Conservation (phyloP, 495 filamentous ascomycete genomes). For the Penicillium antarcticum region DNA sequence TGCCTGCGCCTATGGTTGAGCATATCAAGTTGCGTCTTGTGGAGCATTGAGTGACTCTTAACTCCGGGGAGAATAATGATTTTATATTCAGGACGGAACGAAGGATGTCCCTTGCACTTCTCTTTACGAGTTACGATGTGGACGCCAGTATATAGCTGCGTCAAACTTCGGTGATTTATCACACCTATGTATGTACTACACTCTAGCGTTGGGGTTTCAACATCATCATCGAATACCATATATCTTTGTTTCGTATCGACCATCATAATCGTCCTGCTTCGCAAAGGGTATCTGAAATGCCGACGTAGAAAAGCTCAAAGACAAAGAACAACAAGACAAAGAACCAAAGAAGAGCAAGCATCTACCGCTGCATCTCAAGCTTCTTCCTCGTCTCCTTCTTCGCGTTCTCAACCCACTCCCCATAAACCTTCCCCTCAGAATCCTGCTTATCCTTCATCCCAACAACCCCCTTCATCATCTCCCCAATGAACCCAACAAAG, state of each 20-base stretch:
- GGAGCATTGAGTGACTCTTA: slow-evolving; percentile 41
- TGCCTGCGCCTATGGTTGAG: slow-evolving; percentile 58
- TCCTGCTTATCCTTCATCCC: slow-evolving; percentile 59
- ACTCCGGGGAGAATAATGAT: not conserved
- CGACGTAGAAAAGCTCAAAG: not conserved
- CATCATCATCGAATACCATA: slow-evolving; percentile 8
- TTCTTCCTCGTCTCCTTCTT: slow-evolving; percentile 68
- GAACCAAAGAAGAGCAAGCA: not conserved
- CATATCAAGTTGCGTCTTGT: slow-evolving; percentile 57
- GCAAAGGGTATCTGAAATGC: slow-evolving; percentile 10
- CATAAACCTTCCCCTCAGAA: slow-evolving; percentile 54
- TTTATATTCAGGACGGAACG: not conserved
- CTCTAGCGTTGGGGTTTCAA: slow-evolving; percentile 7
- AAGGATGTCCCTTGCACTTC: slow-evolving; percentile 1
- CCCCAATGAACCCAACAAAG: slow-evolving; percentile 92
- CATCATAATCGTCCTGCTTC: not conserved
- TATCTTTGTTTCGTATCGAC: not conserved
- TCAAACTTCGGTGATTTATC: slow-evolving; percentile 4
- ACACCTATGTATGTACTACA: slow-evolving; percentile 8
- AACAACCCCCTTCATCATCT: slow-evolving; percentile 84
- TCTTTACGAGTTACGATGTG: slow-evolving; percentile 23
- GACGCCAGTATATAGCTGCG: slow-evolving; percentile 21
- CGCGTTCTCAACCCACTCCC: slow-evolving; percentile 75
- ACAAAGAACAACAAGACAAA: not conserved
- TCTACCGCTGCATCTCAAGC: slow-evolving; percentile 44